Conservation (phyloP, 257 asterid species). For the Jaltomata sinuosa region DNA sequence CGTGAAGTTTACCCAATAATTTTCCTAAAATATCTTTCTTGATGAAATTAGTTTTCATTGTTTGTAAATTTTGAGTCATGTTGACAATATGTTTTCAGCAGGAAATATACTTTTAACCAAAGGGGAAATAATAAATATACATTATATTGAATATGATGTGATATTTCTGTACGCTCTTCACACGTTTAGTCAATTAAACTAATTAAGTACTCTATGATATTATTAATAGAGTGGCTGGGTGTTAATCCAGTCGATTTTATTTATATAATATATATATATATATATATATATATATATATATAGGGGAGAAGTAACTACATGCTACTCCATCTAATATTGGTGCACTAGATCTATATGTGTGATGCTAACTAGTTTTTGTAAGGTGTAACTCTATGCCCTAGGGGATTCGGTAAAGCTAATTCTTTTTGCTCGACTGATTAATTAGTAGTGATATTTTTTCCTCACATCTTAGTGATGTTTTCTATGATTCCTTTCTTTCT, state of each 20-base stretch:
- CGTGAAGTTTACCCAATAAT: too few relatives aligned
- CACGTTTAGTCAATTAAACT: neutral
- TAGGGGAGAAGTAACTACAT: neutral
- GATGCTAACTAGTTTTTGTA: neutral
- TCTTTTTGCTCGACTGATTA: too few relatives aligned
- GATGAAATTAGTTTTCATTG: neutral
- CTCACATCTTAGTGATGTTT: neutral
- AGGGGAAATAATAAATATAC: too few relatives aligned
- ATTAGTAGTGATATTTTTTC: neutral
- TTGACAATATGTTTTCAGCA: too few relatives aligned
- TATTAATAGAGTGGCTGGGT: neutral
- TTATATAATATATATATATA: too few relatives aligned
- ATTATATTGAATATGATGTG: neutral
- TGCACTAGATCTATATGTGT: neutral
- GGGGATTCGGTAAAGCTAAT: neutral
- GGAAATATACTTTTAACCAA: too few relatives aligned
- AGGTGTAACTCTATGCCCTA: neutral
- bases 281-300: too few relatives aligned
- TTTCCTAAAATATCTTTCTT: neutral
- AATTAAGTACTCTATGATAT: neutral
- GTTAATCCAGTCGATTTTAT: neutral
- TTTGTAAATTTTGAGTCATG: too few relatives aligned
- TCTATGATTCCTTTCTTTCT: neutral
- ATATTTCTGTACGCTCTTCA: neutral
- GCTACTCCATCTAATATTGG: neutral